Base-by-base conservation (phyloP, 495 filamentous ascomycete species). In the Tirmania nivea region DNA sequence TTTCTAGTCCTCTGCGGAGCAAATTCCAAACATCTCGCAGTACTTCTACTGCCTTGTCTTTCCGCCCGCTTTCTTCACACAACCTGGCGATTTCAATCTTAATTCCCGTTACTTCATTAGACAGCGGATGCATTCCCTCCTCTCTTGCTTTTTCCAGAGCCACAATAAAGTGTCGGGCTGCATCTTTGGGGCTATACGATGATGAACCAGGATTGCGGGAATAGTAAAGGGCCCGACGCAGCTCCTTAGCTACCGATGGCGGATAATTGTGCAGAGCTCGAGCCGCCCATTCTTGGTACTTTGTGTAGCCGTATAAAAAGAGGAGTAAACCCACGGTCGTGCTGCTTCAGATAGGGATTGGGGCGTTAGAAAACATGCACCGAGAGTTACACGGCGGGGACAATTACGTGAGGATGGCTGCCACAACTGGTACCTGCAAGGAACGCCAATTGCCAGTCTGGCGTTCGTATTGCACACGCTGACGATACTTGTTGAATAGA, bases 191-290 rank as follows among this genome's bases (percentile, higher is more conserved):
- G 25, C 25, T 31, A 31, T 31, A 31, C 25, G 25, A 31, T 3
- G 25, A 31, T 68, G n/a, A 81, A 77, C 45, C 90, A 76, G 9
- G 79, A 69, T 34, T 75, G 67, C 60, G 94, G 83, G 60, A 83
- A 68, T 83, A 94, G 68, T 85, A 95, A 14, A 96, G 70, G 0
- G 84, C 90, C 48, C 77, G 75, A n/a, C 90, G 85, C 11, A 99
- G 73, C 49, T 81, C 73, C 50, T 80, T 77, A 9, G 86, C 82
- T 34, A 96, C 80, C 10, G 80, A 74, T 35, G 79, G 74, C 1
- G 90, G 90, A 68, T 81, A 96, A 48, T 80, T 77, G 61, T 81
- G 72, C 67, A 84, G 88, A 51, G 77, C 56, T 20, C 55, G 51
- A 6, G 52, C 9, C n/a, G 21, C 14, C 48, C 48, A 50, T n/a